Evolutionary conservation across 768 basidiomycete genomes (phyloP), one percentile per base, ranked within the genome.

Genomic region (Tricholoma furcatifolium): DNA sequence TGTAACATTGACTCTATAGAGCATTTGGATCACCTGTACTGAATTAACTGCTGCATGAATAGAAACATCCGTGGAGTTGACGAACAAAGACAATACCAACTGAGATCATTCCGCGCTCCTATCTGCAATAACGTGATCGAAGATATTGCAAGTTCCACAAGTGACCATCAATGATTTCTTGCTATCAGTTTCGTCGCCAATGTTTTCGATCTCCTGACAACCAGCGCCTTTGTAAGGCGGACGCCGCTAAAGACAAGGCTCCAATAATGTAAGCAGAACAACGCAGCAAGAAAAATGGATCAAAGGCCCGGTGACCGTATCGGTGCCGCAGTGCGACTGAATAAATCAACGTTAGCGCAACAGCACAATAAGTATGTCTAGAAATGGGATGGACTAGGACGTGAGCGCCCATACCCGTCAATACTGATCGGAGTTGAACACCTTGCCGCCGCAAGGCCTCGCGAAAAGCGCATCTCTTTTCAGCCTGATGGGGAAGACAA

Each of bases 361-460:
- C 30, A 42, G 31, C 17, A 18, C 36, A 35, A 44, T 44, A 34
- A 54, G 40, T 36, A 45, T 46, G 40, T 41, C 49, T 54, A 24
- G 42, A 58, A 57, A 53, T 50, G 56, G 56, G 40, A 27, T 38
- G 39, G 35, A 43, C 49, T 27, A 41, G 32, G n/a, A 35, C 14
- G 27, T 20, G 49, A 50, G 50, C 47, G 54, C 56, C 52, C 53
- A 58, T 54, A 47, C 49, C 43, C 38, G 43, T 47, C 46, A 52
- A 53, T 41, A 30, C 10, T 59, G 58, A 59, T 59, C 58, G 58
- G 58, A 59, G 35, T 50, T 53, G 21, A 39, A 39, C 35, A 23
- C 50, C 51, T 47, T 51, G 48, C 44, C 51, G 51, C 54, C 58
- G 54, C 53, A 49, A 52, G 42, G 17, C 42, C 39, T 54, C 49